Conservation (phyloP, 768 basidiomycete genomes). For the Exsudoporus frostii region DNA sequence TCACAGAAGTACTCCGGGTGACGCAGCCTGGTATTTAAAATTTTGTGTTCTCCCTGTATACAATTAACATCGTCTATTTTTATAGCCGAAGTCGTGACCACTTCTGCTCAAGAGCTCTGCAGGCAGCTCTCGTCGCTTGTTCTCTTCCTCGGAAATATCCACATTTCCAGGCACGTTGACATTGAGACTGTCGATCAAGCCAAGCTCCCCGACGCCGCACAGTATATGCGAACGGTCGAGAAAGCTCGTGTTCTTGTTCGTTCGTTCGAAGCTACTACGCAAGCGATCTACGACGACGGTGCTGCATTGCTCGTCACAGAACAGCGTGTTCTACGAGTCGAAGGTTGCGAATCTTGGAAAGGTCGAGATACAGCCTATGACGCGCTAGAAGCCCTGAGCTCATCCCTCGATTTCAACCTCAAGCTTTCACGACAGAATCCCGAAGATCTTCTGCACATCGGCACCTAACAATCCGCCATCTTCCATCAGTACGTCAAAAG, state of each 20-base stretch:
- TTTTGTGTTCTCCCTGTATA: background rate
- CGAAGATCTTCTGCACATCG: slow-evolving; percentile 36
- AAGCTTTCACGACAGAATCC: slow-evolving; percentile 34
- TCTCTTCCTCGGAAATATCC: slow-evolving; percentile 43
- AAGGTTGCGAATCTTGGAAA: slow-evolving; percentile 23
- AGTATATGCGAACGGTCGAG: slow-evolving; percentile 41
- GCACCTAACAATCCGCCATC: too few relatives aligned
- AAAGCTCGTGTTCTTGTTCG: slow-evolving; percentile 46
- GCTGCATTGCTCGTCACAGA: slow-evolving; percentile 38
- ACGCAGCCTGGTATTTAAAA: slow-evolving; percentile 20
- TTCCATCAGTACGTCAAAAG: too few relatives aligned
- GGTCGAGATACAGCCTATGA: slow-evolving; percentile 26
- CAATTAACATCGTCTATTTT: background rate
- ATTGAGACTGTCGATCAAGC: slow-evolving; percentile 41
- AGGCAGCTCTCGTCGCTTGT: slow-evolving; percentile 41
- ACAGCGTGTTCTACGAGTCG: slow-evolving; percentile 33
- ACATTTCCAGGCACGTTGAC: slow-evolving; percentile 51
- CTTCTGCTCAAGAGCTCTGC: slow-evolving; percentile 33
- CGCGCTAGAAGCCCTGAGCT: slow-evolving; percentile 28
- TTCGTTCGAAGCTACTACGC: slow-evolving; percentile 45
- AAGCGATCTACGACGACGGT: slow-evolving; percentile 51
- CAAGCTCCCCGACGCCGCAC: slow-evolving; percentile 33
- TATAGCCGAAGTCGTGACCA: slow-evolving; percentile 22
- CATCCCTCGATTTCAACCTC: slow-evolving; percentile 35
- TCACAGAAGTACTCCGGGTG: slow-evolving; percentile 18